Evolutionary conservation across 2,329 filamentous ascomycete species (phyloP).

Genomic region (Colletotrichum sp.): DNA sequence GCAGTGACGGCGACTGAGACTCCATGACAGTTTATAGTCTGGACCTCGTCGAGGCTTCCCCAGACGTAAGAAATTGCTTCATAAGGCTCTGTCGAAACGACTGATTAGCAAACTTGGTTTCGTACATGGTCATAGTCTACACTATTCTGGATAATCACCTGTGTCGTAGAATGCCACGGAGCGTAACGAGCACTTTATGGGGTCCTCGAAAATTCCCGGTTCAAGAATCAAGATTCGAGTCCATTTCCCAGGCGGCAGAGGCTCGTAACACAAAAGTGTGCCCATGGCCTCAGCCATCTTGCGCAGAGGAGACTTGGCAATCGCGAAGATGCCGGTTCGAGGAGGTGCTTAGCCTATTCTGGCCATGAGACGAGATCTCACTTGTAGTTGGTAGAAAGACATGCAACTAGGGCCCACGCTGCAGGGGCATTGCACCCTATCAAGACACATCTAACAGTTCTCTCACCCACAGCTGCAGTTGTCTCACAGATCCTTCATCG

Average conservation of each 20-base stretch:
- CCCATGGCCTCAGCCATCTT: neutral
- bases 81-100: neutral
- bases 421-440: neutral
- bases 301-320: neutral
- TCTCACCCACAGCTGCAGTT: neutral
- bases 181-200: neutral
- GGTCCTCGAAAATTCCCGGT: neutral
- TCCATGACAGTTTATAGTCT: neutral
- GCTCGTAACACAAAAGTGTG: neutral
- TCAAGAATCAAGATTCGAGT: neutral
- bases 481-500: neutral
- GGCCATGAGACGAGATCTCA: neutral
- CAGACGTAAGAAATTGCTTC: neutral
- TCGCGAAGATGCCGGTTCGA: neutral
- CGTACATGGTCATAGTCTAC: accelerated
- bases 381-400: neutral
- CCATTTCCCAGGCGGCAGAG: neutral
- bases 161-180: neutral
- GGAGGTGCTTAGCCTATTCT: neutral
- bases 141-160: neutral
- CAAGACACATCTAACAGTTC: neutral
- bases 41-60: neutral
- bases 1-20: neutral
- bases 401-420: neutral
- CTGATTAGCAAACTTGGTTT: neutral